phyloP scores from a whole-genome alignment of 345 rosid genomes.

The Populus tremula region DNA sequence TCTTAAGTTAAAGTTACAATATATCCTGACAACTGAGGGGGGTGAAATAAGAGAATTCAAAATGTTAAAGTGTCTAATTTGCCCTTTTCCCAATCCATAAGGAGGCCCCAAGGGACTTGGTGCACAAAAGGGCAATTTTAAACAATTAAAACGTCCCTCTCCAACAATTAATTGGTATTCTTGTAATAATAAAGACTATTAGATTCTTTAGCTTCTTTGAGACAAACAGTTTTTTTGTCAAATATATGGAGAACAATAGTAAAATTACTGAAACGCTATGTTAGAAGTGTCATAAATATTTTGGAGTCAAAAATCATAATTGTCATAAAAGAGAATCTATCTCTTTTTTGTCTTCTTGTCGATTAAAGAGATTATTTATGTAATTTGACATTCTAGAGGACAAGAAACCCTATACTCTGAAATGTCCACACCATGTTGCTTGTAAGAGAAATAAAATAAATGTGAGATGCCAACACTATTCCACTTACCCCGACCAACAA shows the following conservation, averaged over 20 bases:
- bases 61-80: neutral
- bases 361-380: neutral
- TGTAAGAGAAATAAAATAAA: neutral
- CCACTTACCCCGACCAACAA: constrained; percentile 79
- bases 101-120: neutral
- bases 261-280: too few species aligned
- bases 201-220: neutral
- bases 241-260: neutral
- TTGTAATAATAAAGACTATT: neutral
- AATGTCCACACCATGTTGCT: neutral
- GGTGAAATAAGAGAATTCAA: neutral
- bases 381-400: neutral
- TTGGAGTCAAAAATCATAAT: neutral
- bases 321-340: neutral
- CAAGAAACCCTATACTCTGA: neutral
- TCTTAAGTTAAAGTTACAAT: neutral
- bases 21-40: neutral
- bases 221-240: neutral
- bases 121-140: neutral
- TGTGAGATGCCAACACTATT: neutral
- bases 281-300: neutral
- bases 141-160: neutral
- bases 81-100: neutral
- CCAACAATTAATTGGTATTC: neutral
- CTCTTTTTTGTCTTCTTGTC: neutral